Base-by-base conservation (phyloP, 148 eudicot species). In the Hydrangea macrophylla region DNA sequence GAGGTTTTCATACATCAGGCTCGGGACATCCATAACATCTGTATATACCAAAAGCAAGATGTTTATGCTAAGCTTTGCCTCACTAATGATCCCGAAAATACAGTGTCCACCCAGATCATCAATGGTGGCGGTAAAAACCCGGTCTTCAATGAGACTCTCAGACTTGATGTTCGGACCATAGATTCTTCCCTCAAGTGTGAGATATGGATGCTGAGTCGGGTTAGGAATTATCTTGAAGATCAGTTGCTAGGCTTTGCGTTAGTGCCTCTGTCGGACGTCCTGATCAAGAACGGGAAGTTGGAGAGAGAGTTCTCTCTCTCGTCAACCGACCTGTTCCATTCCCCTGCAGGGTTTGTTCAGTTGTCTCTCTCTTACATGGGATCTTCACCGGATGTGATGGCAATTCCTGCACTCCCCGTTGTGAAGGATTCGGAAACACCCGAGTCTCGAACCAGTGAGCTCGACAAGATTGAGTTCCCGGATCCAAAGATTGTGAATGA, bases 201-300 rank as follows among this genome's bases (percentile, higher is more conserved):
- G 79, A 73, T 94, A 61, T 94, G 92, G 90, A 94, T 94, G 99
- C 86, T 94, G 63, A 94, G 99, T 74, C 86, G 99, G 75, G 97
- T 94, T 48, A 88, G 76, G 73, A 94, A 90, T 58, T 94, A 94
- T 80, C 89, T 90, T 30, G 96, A 94, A 68, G 99, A 94, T 36
- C 99, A 94, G 75, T 80, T 94, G 62, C 81, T 94, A 5, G 99
- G 99, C 53, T 88, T 94, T 78, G 90, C 99, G 63, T 75, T 94
- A 58, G 92, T 94, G 60, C 97, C 99, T 36, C 51, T 94, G 25
- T 86, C 97, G 26, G 97, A 94, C 62, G 80, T 94, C 69, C 70
- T 94, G 32, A 26, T 88, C 61, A 68, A 76, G 50, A 84, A 85
- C 31, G 87, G 91, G 37, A 88, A 85, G 71, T 39, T 94, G 31